Conservation (phyloP, 345 rosid species). For the Triadica sebifera region DNA sequence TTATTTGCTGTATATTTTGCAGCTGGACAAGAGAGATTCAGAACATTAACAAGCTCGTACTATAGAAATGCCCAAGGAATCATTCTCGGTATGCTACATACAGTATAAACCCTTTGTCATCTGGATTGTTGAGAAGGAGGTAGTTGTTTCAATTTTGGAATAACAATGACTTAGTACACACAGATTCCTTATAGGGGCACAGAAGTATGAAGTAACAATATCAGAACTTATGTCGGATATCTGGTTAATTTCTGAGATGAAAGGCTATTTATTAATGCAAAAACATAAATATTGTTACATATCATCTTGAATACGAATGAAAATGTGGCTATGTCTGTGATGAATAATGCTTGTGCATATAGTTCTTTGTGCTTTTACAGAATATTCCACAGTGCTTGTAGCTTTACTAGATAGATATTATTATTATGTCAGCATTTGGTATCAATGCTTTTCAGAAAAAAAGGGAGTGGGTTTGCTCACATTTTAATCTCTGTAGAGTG, state of each 20-base stretch:
- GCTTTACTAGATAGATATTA: background rate
- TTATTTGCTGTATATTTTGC: slow-evolving; percentile 28
- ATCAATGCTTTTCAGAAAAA: background rate
- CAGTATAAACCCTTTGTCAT: slow-evolving; percentile 7
- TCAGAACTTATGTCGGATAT: background rate
- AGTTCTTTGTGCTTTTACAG: background rate
- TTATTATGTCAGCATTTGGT: no score
- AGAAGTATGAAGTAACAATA: background rate
- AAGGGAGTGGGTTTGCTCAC: background rate
- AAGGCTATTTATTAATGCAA: background rate
- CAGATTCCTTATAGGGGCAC: background rate
- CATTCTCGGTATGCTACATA: slow-evolving; percentile 63
- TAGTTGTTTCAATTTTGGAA: slow-evolving; percentile 1
- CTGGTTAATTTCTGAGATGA: background rate
- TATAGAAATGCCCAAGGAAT: slow-evolving; percentile 95
- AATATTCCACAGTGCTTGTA: background rate
- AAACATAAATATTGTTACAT: background rate
- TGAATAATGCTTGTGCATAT: background rate
- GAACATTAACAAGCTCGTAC: slow-evolving; percentile 89
- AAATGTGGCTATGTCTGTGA: background rate
- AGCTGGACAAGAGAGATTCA: slow-evolving; percentile 98
- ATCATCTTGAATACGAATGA: background rate
- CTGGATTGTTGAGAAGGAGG: slow-evolving; percentile 10
- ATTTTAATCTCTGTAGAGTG: no score
- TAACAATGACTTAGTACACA: background rate